Evolutionary conservation across 2,329 filamentous ascomycete genomes (phyloP).

Genomic region (Coniochaeta sp.): DNA sequence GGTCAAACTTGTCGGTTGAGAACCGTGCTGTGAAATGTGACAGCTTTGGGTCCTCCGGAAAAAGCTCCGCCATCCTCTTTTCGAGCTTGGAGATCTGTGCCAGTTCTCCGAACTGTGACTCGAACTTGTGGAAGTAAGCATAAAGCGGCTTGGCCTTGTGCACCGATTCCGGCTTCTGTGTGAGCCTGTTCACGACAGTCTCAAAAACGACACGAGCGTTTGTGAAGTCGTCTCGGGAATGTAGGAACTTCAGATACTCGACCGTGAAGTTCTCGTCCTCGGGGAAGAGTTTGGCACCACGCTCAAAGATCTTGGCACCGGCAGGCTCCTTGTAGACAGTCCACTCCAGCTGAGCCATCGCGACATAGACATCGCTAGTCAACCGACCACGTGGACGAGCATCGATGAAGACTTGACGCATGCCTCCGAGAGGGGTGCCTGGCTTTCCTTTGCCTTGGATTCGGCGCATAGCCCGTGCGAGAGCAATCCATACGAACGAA

Average conservation of each 20-base stretch:
- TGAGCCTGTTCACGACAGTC: slow-evolving; percentile 78
- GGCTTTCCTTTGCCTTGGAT: slow-evolving; percentile 77
- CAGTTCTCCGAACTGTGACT: slow-evolving; percentile 89
- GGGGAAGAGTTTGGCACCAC: slow-evolving; percentile 86
- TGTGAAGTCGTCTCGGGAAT: slow-evolving; percentile 85
- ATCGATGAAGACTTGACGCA: slow-evolving; percentile 83
- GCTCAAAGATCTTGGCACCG: slow-evolving; percentile 91
- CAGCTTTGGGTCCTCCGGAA: slow-evolving; percentile 76
- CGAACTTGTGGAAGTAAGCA: slow-evolving; percentile 88
- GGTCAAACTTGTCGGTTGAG: slow-evolving; percentile 68
- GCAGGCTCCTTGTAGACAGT: slow-evolving; percentile 92
- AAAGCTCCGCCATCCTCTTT: slow-evolving; percentile 88
- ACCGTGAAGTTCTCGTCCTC: slow-evolving; percentile 90
- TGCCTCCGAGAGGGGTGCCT: slow-evolving; percentile 53
- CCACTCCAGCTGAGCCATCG: slow-evolving; percentile 87
- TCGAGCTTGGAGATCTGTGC: slow-evolving; percentile 87
- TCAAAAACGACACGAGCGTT: slow-evolving; percentile 96
- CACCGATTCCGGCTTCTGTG: slow-evolving; percentile 66
- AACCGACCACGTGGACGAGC: slow-evolving; percentile 81
- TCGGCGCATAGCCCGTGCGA: slow-evolving; percentile 89
- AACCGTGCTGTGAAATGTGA: slow-evolving; percentile 71
- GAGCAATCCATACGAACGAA: slow-evolving; percentile 88
- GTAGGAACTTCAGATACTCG: slow-evolving; percentile 91
- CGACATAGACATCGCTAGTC: slow-evolving; percentile 91
- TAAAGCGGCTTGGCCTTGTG: slow-evolving; percentile 79